A percentile compares a stretch with the other conserved stretches of the same genome.
phyloP scores from a whole-genome alignment of 352 stramenopile genomes.

The Globisporangium emineosum region DNA sequence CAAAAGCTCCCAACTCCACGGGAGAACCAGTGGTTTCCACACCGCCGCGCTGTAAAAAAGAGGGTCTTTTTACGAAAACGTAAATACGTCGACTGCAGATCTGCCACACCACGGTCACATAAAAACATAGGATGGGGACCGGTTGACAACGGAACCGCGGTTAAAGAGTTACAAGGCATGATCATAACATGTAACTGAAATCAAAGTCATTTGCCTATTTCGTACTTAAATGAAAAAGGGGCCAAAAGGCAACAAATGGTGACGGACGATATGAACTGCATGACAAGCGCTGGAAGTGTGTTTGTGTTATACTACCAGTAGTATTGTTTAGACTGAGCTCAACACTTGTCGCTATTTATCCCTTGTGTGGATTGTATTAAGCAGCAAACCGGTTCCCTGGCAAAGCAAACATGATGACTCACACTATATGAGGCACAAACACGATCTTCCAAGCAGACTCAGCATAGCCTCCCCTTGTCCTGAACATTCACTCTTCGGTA shows the following conservation, averaged over 20 bases:
- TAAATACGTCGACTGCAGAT: conserved; percentile 7
- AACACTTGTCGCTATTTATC: neutral
- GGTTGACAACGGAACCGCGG: neutral
- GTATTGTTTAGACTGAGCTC: no score
- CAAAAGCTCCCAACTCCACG: conserved; percentile 19
- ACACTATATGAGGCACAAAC: no score
- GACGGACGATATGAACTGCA: no score
- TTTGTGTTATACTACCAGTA: no score
- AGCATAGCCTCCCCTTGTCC: neutral
- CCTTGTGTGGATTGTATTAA: neutral
- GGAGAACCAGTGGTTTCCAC: conserved; percentile 25
- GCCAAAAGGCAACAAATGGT: neutral
- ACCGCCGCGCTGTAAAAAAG: conserved; percentile 16
- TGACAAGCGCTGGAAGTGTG: no score
- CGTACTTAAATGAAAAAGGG: neutral
- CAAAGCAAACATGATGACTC: neutral
- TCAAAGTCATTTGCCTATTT: neutral
- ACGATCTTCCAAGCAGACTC: neutral
- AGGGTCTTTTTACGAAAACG: conserved; percentile 12
- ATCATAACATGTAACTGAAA: neutral
- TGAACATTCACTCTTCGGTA: neutral
- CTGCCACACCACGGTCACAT: neutral
- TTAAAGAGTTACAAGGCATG: neutral
- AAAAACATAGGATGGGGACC: neutral
- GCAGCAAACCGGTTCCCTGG: neutral